A percentile compares a stretch with the other conserved stretches of the same genome.
Evolutionary conservation across 192 early-diverging fungal species (phyloP).

Genomic region (Backusella circina): DNA sequence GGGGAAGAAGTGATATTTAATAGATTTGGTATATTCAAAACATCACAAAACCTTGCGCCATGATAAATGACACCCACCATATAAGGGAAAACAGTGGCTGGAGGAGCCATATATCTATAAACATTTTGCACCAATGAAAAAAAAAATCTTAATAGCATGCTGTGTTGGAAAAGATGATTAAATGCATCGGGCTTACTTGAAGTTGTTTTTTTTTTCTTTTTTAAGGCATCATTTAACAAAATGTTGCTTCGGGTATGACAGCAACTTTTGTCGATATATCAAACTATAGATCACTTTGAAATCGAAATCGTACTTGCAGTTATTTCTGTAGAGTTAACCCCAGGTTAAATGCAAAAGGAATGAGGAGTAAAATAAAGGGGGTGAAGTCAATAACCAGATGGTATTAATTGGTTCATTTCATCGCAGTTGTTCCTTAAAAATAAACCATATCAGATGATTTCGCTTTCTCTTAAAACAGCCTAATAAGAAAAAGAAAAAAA

Average conservation of each 20-base stretch:
- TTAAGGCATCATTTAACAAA: neutral
- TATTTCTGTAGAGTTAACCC: neutral
- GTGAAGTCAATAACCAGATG: neutral
- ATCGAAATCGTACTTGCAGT: neutral
- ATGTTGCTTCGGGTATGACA: neutral
- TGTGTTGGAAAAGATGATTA: neutral
- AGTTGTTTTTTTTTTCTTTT: neutral
- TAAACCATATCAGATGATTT: slow-evolving; percentile 2
- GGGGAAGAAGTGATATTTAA: too few relatives aligned
- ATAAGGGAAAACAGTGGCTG: too few relatives aligned
- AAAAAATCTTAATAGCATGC: too few relatives aligned
- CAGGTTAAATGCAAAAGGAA: neutral
- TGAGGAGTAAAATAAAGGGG: neutral
- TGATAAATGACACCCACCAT: too few relatives aligned
- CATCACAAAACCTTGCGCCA: too few relatives aligned
- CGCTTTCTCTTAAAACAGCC: neutral
- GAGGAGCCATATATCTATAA: too few relatives aligned
- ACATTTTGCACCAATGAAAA: too few relatives aligned
- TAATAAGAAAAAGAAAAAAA: neutral
- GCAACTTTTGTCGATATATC: neutral
- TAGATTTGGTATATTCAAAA: too few relatives aligned
- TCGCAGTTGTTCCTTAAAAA: neutral
- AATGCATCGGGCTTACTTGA: neutral
- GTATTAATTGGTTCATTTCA: slow-evolving; percentile 1
- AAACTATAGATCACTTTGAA: neutral